Conservation (phyloP, 1,284 basidiomycete species). For the Rhizoctonia solani region DNA sequence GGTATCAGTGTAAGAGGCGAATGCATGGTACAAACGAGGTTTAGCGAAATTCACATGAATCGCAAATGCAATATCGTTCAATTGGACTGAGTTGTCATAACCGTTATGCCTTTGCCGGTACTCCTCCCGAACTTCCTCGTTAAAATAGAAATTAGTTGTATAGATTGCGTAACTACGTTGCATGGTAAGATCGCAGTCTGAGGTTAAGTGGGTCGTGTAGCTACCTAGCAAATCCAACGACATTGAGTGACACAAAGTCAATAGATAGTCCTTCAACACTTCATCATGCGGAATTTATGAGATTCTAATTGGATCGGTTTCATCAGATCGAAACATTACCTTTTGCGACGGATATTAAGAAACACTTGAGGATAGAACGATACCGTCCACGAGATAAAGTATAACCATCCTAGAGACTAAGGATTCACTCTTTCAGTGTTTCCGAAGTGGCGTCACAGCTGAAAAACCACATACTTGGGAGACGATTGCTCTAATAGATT, state of each 20-base stretch:
- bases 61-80: conserved; percentile 45
- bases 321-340: conserved; percentile 25
- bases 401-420: conserved; percentile 40
- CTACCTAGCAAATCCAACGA: conserved; percentile 38
- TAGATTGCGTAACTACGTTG: conserved; percentile 42
- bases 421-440: not conserved
- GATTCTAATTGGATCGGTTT: not conserved
- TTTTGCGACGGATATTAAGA: conserved; percentile 27
- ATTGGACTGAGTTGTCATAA: conserved; percentile 42
- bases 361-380: conserved; percentile 44
- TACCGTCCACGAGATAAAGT: conserved; percentile 39
- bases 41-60: conserved; percentile 38
- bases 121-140: conserved; percentile 40
- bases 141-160: conserved; percentile 41
- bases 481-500: conserved; percentile 2
- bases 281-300: not conserved
- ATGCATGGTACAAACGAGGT: too few species aligned
- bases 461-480: conserved; percentile 17
- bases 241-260: conserved; percentile 44
- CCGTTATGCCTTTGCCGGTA: conserved; percentile 43
- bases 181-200: not conserved
- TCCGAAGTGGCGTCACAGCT: not conserved
- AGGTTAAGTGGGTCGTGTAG: not conserved
- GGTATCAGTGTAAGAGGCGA: not conserved
- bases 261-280: conserved; percentile 42